phyloP scores from a whole-genome alignment of 129 eudicot genomes.

The Scalesia atractyloides region DNA sequence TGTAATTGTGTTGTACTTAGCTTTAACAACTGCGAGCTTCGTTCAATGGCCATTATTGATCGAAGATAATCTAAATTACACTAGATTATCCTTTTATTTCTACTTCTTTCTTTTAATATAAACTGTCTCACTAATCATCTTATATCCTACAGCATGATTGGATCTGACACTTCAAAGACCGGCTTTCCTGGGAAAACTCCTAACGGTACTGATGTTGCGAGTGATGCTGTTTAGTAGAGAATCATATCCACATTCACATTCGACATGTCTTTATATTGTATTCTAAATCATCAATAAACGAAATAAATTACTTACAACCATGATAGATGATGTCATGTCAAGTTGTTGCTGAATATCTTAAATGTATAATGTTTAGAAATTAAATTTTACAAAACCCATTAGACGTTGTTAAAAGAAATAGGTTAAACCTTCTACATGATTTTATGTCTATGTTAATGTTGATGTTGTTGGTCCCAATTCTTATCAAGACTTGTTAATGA shows the following conservation, averaged over 20 bases:
- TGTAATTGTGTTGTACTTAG: constrained; percentile 35
- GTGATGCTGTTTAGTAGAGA: constrained; percentile 42
- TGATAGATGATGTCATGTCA: background rate
- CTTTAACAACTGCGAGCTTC: constrained; percentile 85
- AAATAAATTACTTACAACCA: constrained; percentile 1
- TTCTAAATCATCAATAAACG: constrained; percentile 1
- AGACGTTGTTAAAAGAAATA: no score
- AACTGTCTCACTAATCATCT: background rate
- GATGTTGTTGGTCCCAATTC: no score
- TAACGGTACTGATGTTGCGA: constrained; percentile 63
- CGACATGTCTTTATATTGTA: background rate
- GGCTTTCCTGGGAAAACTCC: constrained; percentile 80
- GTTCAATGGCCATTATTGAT: constrained; percentile 74
- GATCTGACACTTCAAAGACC: constrained; percentile 55
- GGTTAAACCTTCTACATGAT: no score
- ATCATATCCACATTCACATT: constrained; percentile 7
- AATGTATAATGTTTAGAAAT: constrained; percentile 1
- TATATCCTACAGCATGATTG: constrained; percentile 50
- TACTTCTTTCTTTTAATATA: background rate
- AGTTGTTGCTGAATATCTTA: constrained; percentile 2
- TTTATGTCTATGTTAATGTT: no score
- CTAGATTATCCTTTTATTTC: background rate
- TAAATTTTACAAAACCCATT: no score
- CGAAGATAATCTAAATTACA: constrained; percentile 51
- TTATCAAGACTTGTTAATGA: no score